Conservation (phyloP, 108 stramenopile species). For the Aurantiochytrium sp. region DNA sequence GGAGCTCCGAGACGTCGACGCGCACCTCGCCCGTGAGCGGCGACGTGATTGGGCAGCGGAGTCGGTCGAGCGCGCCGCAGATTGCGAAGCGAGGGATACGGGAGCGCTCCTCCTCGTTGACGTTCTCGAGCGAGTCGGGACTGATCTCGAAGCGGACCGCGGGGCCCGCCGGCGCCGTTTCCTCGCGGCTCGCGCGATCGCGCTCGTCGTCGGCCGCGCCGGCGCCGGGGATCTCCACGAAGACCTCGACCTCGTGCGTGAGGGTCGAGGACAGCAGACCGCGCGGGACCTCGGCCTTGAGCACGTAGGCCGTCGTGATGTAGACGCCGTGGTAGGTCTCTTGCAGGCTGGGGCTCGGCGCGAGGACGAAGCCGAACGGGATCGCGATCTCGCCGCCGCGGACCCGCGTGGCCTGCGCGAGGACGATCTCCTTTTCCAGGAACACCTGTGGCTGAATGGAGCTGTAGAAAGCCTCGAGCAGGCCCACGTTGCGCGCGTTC, state of each 20-base stretch:
- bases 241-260: constrained; percentile 31
- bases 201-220: neutral
- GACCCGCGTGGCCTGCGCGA: neutral
- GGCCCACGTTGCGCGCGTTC: neutral
- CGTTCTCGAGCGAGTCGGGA: constrained; percentile 26
- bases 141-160: constrained; percentile 19
- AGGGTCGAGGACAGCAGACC: neutral
- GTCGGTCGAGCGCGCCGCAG: constrained; percentile 36
- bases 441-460: neutral
- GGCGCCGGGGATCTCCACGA: constrained; percentile 36
- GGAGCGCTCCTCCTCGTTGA: neutral
- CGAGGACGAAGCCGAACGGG: constrained; percentile 32
- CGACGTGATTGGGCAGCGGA: constrained; percentile 34
- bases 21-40: constrained; percentile 57
- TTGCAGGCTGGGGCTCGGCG: neutral
- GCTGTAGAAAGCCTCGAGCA: constrained; percentile 10
- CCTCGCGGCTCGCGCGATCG: too few relatives aligned
- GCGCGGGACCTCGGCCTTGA: constrained; percentile 11
- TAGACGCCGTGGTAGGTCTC: constrained; percentile 54
- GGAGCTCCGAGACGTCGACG: constrained; percentile 40
- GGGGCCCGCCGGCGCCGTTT: too few relatives aligned
- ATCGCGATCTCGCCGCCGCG: constrained; percentile 11
- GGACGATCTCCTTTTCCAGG: neutral
- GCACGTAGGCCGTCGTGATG: constrained; percentile 29
- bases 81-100: constrained; percentile 38